Conservation (phyloP, 768 basidiomycete genomes). For the Lactarius sanguifluus region DNA sequence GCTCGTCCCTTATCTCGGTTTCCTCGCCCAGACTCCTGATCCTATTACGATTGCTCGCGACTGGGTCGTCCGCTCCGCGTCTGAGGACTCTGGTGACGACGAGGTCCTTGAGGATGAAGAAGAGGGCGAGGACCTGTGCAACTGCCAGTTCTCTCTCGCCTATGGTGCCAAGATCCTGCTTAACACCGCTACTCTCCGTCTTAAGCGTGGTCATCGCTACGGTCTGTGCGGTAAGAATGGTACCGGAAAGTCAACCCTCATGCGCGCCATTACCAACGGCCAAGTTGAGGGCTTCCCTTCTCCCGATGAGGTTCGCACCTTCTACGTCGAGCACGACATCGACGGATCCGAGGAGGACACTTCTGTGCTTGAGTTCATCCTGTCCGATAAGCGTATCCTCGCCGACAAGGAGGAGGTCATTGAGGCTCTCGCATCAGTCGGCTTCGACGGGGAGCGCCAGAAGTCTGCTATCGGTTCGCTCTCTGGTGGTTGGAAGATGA, state of each 20-base stretch:
- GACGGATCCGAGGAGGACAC: slow-evolving; percentile 93
- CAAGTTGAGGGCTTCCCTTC: slow-evolving; percentile 99
- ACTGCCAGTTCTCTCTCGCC: slow-evolving; percentile 98
- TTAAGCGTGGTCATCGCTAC: slow-evolving; percentile 98
- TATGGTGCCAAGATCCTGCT: slow-evolving; percentile 99
- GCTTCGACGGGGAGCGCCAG: slow-evolving; percentile 89
- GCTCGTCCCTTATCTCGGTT: slow-evolving; percentile 73
- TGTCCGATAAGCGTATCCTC: slow-evolving; percentile 79
- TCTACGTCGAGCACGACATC: slow-evolving; percentile 99
- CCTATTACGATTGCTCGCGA: slow-evolving; percentile 69
- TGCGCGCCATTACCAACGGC: slow-evolving; percentile 91
- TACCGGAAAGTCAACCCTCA: slow-evolving; percentile 94
- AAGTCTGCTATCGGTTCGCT: slow-evolving; percentile 80
- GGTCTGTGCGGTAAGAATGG: slow-evolving; percentile 99
- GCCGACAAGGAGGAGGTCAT: slow-evolving; percentile 68
- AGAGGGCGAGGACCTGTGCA: slow-evolving; percentile 97
- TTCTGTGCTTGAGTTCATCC: slow-evolving; percentile 85
- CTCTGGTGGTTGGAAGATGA: slow-evolving; percentile 99
- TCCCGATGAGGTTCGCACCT: slow-evolving; percentile 94
- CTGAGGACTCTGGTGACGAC: slow-evolving; percentile 67
- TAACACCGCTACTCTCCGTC: slow-evolving; percentile 93
- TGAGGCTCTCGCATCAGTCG: slow-evolving; percentile 84
- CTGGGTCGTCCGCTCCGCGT: slow-evolving; percentile 88
- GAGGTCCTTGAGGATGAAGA: slow-evolving; percentile 85
- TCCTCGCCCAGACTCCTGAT: slow-evolving; percentile 63